Evolutionary conservation across 176 grass and related monocot species (phyloP).

Genomic region (Eragrostis curvula): DNA sequence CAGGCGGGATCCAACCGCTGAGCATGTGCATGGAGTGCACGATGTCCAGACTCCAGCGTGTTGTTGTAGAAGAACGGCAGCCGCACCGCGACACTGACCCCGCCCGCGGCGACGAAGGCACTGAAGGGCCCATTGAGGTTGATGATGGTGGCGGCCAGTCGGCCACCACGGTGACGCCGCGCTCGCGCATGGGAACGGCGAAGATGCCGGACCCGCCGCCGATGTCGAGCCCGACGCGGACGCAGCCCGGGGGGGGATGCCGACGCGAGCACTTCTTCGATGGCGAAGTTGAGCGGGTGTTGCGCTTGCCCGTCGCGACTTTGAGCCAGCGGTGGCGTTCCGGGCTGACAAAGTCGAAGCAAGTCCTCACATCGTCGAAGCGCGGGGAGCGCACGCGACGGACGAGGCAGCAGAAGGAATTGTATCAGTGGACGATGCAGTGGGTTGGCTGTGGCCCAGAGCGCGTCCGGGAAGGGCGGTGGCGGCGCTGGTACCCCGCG

Average conservation of each 20-base stretch:
- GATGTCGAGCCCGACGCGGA: constrained; percentile 63
- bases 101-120: constrained; percentile 56
- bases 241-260: constrained; percentile 23
- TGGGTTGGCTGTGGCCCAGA: constrained; percentile 59
- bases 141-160: no score
- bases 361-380: constrained; percentile 65
- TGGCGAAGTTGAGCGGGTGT: constrained; percentile 36
- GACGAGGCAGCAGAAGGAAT: constrained; percentile 58
- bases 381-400: constrained; percentile 20
- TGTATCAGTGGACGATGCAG: constrained; percentile 60
- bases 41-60: constrained; percentile 55
- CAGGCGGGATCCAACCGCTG: constrained; percentile 55
- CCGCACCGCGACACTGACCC: constrained; percentile 40
- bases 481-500: constrained; percentile 40
- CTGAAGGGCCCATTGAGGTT: constrained; percentile 75
- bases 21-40: constrained; percentile 65
- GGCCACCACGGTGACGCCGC: constrained; percentile 56
- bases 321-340: constrained; percentile 56
- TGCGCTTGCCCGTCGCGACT: background rate
- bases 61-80: constrained; percentile 63
- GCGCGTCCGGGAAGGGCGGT: constrained; percentile 38
- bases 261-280: constrained; percentile 50
- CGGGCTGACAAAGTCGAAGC: constrained; percentile 51
- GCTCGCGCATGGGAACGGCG: constrained; percentile 57
- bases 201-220: constrained; percentile 50